Base-by-base conservation (phyloP, 768 basidiomycete genomes). In the Leucosporidium scottii region DNA sequence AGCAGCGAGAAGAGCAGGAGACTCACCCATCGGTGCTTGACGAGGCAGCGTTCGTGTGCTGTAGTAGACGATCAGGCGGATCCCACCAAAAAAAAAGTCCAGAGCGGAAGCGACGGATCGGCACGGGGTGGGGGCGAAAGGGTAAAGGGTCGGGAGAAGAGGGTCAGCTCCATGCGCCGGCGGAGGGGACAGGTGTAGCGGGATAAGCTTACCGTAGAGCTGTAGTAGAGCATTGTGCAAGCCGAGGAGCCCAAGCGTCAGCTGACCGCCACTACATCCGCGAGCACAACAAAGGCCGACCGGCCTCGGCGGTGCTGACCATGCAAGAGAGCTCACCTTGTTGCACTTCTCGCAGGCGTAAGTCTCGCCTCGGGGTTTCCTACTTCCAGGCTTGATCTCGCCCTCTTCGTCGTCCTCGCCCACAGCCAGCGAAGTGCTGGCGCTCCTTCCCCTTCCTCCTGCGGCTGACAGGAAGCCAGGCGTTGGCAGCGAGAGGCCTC, bases 21-120 rank as follows among this genome's bases (percentile, higher is more conserved):
- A 64, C 67, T 49, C 76, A 97, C 93, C 94, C 94, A 98, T 44
- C 94, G 88, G 76, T 98, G 94, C 79, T 97, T 97, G 79, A 93
- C 90, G 58, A 98, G 82, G 79, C 93, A 97, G 18, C 89, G 91
- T 3, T 92, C 92, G 79, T 98, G 93, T 3, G 34, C 34, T 34
- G 34, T 5, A 34, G 34, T 5, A 34, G 34, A 34, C 34, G 34
- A 34, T 4, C 34, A 34, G 10, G 34, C 34, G 34, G 34, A 10
- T 34, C 34, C 34, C 34, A 34, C 4, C 34, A 34, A 34, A 34
- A 34, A 34, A 34, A 34, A 34, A 34, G 34, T 34, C 34, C 34
- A 34, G 34, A 34, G 34, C 34, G 34, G 34, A 34, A 34, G 34
- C 34, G 34, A 34, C 34, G 34, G 34, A 34, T 34, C 34, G 34